Base-by-base conservation (phyloP, 169 alveolate genomes). In the Plasmodium malariae region DNA sequence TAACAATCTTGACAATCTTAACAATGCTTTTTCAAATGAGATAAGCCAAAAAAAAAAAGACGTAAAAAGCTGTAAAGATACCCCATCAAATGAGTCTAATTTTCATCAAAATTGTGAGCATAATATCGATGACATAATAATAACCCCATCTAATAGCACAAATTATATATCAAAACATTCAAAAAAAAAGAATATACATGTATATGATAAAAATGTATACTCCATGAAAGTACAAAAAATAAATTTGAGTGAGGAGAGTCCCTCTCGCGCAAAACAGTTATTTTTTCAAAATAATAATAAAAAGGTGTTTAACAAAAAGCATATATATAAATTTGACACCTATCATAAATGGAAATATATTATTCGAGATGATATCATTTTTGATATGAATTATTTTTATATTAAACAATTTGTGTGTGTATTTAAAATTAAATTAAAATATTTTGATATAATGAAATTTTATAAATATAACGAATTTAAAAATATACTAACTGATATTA, bases 351-450 rank as follows among this genome's bases (percentile, higher is more conserved):
- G 91, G 91, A 49, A 48, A 34, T 80, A 63, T 40, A 80, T 34
- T 24, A 67, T 54, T 19, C 59, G 83, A 17, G 59, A 80, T 34
- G 91, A 80, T 43, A 65, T 80, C 17, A 43, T 45, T 11, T 80
- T 80, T 40, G 91, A 80, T 37, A 67, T 80, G 85, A 69, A 48
- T 21, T 26, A 49, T 14, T 51, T 80, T 7, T 7, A 67, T 45
- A 67, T 80, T 59, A 63, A 80, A 28, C 91, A 80, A 45, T 71
- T 80, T 1, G 91, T 80, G 28, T 45, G 73, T 43, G 91, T 80
- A 30, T 80, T 80, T 80, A 80, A 67, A 36, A 45, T 80, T 30
- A 48, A 80, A 69, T 68, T 80, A 69, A 80, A 45, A 34, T 32
- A 80, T 67, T 80, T 80, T 59, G 85, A 80, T 11, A 68, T 80